A percentile compares a stretch with the other conserved stretches of the same genome.
Evolutionary conservation across 2,329 filamentous ascomycete species (phyloP).

Genomic region (Gaeumannomyces sp.): DNA sequence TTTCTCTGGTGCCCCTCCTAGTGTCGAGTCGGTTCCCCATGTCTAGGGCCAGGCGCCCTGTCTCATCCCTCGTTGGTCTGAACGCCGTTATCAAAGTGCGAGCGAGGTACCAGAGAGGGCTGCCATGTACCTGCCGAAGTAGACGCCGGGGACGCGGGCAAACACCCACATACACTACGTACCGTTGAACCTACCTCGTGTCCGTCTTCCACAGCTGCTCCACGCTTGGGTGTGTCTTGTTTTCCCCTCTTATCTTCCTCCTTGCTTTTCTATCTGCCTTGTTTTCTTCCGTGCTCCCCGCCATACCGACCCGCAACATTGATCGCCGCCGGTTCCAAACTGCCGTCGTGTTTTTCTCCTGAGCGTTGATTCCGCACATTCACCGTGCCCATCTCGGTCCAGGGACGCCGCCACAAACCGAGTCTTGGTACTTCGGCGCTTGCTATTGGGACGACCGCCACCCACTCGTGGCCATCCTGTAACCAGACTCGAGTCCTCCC

Average conservation of each 20-base stretch:
- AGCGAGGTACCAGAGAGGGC: not conserved
- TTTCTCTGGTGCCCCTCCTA: not conserved
- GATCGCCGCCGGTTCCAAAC: not conserved
- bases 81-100: not conserved
- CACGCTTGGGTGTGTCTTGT: not conserved
- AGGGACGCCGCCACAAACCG: not conserved
- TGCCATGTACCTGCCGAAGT: not conserved
- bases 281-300: no score
- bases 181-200: not conserved
- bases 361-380: not conserved
- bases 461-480: not conserved
- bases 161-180: not conserved
- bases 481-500: not conserved
- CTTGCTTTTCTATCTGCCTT: not conserved
- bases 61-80: not conserved
- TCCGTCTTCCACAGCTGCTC: not conserved
- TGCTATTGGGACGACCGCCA: not conserved
- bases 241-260: not conserved
- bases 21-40: not conserved
- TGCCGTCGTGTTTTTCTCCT: not conserved
- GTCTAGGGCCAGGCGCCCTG: not conserved
- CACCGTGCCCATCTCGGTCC: not conserved
- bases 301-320: not conserved
- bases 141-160: not conserved
- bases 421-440: not conserved